Percentiles rank a stretch among this genome's conserved stretches.
Conservation (phyloP, 768 basidiomycete genomes). For the Serendipita sp. region DNA sequence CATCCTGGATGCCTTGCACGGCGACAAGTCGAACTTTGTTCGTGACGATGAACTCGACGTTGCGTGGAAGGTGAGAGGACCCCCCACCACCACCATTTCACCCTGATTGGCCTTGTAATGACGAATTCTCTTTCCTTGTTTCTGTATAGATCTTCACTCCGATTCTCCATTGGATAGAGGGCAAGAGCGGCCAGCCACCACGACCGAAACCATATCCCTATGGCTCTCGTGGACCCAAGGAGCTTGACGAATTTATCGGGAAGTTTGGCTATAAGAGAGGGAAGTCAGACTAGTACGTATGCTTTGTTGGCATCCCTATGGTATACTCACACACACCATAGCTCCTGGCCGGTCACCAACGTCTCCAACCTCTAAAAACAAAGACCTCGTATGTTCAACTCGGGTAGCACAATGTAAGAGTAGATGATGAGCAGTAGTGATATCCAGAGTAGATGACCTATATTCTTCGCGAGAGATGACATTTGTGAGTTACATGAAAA, state of each 20-base stretch:
- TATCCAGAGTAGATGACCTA: no score
- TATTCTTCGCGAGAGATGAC: no score
- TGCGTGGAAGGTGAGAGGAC: slow-evolving; percentile 75
- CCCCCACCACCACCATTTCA: neutral
- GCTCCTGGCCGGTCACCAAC: slow-evolving; percentile 61
- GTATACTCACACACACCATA: slow-evolving; percentile 16
- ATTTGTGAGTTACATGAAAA: no score
- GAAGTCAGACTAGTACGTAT: slow-evolving; percentile 54
- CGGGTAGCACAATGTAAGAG: no score
- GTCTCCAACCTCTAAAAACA: slow-evolving; percentile 35
- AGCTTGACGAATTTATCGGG: slow-evolving; percentile 57
- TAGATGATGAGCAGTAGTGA: no score
- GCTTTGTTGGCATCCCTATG: slow-evolving; percentile 5
- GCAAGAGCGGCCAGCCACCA: slow-evolving; percentile 46
- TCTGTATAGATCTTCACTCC: slow-evolving; percentile 70
- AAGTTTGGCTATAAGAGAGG: slow-evolving; percentile 66
- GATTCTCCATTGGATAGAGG: slow-evolving; percentile 92
- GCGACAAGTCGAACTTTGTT: slow-evolving; percentile 99
- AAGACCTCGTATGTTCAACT: no score
- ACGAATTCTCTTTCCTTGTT: neutral
- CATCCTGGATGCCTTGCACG: slow-evolving; percentile 87
- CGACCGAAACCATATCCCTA: slow-evolving; percentile 71
- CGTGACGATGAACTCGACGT: slow-evolving; percentile 92
- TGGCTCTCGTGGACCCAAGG: slow-evolving; percentile 86
- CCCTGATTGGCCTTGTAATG: neutral